Evolutionary conservation across 352 stramenopile species (phyloP), one percentile per base, ranked within the genome.

Genomic region (Thalassiosira hispida): DNA sequence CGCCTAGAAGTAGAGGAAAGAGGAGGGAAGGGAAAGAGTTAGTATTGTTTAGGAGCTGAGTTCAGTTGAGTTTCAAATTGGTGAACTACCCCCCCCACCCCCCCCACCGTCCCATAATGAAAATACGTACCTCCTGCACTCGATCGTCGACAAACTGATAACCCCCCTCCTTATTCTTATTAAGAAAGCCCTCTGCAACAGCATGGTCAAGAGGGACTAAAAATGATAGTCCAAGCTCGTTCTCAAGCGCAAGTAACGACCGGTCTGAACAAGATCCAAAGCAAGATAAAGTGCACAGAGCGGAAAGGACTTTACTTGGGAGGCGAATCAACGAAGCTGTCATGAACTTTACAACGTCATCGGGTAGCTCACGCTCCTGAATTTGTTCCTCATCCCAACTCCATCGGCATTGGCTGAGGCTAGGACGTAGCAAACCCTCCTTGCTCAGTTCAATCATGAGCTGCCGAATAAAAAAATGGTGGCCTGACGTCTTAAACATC

Each of bases 331-430:
- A 56, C 6, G 38, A 29, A 25, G 33, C 33, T 4, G 31, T 49
- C 22, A 81, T 63, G 47, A 69, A 75, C n/a, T 12, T 51, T 0
- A 51, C 63, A 23, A 75, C 55, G 49, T 75, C 42, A 65, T 81
- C 72, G 14, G 72, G 38, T 14, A 74, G 22, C 14, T 74, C 23
- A 40, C 38, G 44, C 25, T 38, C 44, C 14, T 44, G 51, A 31
- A 79, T 67, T n/a, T 42, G 46, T 52, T 79, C 60, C 38, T 68
- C 49, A 23, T 79, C 61, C 71, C 71, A 79, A 14, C 31, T 40
- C 71, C 71, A 79, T 22, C 71, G 29, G 16, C 61, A 31, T 11
- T 53, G 35, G 16, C 6, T 18, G 2, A 79, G 33, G 62, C 22
- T 61, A 18, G 49, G 16, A 20, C 51, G 20, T 14, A 79, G 29